A percentile compares a stretch with the other conserved stretches of the same genome.
These are phyloP conservation scores for Purpureocillium takamizusanense DNA, from an alignment of 2,329 filamentous ascomycete genomes.

Conservation along the genomic window DNA sequence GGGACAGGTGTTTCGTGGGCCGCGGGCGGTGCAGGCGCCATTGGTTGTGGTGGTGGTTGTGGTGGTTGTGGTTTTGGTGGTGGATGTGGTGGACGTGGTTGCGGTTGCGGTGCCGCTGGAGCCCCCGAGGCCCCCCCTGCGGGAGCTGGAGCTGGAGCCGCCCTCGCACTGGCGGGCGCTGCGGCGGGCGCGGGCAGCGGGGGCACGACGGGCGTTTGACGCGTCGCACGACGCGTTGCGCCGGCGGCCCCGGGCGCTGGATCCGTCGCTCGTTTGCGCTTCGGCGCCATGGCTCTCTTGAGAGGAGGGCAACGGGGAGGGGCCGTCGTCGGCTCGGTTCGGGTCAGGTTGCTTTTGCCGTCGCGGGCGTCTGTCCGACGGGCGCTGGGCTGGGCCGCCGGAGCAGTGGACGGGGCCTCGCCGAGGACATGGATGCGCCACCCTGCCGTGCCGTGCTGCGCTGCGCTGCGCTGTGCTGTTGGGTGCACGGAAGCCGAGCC, in stretches of 20 bases:
- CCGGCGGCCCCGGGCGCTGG: constrained; percentile 11
- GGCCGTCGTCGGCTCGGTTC: no score
- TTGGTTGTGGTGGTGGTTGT: constrained; percentile 1
- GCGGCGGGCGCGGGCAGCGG: constrained; percentile 9
- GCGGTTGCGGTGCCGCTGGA: no score
- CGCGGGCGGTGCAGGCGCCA: constrained; percentile 4
- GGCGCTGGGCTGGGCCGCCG: no score
- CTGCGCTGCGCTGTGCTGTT: no score
- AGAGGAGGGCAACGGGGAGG: not conserved
- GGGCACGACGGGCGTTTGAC: constrained; percentile 25
- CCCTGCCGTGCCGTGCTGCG: no score
- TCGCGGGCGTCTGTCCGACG: no score
- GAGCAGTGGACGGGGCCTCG: no score
- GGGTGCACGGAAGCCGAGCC: no score
- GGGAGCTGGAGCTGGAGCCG: not conserved
- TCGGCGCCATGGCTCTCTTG: constrained; percentile 21
- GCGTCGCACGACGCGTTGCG: constrained; percentile 27
- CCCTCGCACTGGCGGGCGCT: no score
- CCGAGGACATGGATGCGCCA: no score
- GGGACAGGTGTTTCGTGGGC: constrained; percentile 10
- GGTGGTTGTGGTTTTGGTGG: constrained; percentile 1
- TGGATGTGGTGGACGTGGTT: no score
- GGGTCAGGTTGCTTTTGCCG: no score
- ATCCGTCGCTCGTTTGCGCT: constrained; percentile 26
- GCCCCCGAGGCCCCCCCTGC: not conserved